Base-by-base conservation (phyloP, 1,284 basidiomycete genomes). In the Paramarasmius palmivorus region DNA sequence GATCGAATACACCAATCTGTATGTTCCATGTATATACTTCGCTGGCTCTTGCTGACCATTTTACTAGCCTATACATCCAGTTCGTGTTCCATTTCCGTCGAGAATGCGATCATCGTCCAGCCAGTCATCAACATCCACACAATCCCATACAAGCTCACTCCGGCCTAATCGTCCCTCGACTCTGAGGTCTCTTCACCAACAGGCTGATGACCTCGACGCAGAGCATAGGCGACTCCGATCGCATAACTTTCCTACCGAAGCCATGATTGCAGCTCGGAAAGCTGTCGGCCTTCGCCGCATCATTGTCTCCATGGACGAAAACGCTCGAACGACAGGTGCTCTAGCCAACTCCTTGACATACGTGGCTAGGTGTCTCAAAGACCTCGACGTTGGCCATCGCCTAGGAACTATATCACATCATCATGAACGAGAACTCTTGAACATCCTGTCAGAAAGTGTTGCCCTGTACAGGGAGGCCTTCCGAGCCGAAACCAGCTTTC, bases 331-430 rank as follows among this genome's bases (percentile, higher is more conserved):
- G n/a, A 36, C 44, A 6, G 42, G 41, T 4, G 55, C 52, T n/a
- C 49, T 57, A 14, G 55, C 55, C 8, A 50, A 52, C 36, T 57
- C 55, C 10, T 44, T 57, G 25, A 57, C 51, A n/a, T 57, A 57
- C 44, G 26, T 57, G 10, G 49, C 47, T 4, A 32, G 55, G 17
- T 47, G 55, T 51, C 40, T 57, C 15, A 50, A 49, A 41, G 52
- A 57, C 34, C 32, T 57, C 26, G 37, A 53, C 38, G 47, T 49
- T 9, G 55, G 50, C 20, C 36, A 45, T n/a, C 47, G 50, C 4
- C 10, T 38, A 39, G 48, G 26, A 26, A 35, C 15, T 5, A 17
- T 37, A 4, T 9, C 8, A 23, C 38, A 26, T 12, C 35, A 50
- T 9, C 25, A 42, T 5, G 49, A 42, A 5, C 25, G 26, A 26